Evolutionary conservation across 2,329 filamentous ascomycete species (phyloP), one percentile per base, ranked within the genome.

Genomic region (Pyrenophora seminiperda): DNA sequence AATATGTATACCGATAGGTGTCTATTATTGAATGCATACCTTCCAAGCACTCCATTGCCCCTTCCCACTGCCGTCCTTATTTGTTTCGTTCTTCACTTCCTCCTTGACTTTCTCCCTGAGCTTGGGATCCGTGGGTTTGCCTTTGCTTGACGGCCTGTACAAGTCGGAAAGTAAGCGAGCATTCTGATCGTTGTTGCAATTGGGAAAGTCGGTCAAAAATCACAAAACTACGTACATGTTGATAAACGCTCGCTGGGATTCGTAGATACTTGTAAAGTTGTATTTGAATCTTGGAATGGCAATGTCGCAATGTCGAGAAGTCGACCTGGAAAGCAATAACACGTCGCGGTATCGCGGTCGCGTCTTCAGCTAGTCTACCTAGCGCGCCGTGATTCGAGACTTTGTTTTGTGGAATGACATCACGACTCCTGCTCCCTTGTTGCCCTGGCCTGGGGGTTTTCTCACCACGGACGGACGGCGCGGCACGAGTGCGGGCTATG

Each of bases 41-140:
- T 78, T 79, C 76, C 76, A 79, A 34, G 76, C 76, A 41, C 73
- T 74, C 76, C 75, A 75, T 58, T 77, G 68, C 3, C 75, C 76
- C 56, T 77, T 77, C n/a, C 76, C 76, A 24, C 70, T 56, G 9
- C 76, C 76, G 56, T 77, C 74, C 53, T 77, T 76, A 47, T 78
- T 77, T 5, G 74, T 63, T 50, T 77, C 68, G 41, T 73, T 66
- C 59, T 78, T 77, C n/a, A 77, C 67, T 11, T 77, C 73, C 56
- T 78, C 71, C 59, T 76, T 77, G 20, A 76, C 72, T 58, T 77
- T 66, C 61, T 77, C 75, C 41, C 73, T 70, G 34, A 78, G 56
- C 53, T 77, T 73, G 1, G 74, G 73, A 56, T 78, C 74, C 4
- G 75, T 77, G 9, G 75, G 75, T 51, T 76, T 79, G 58, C 75